Evolutionary conservation across 2,329 filamentous ascomycete species (phyloP), one percentile per base, ranked within the genome.

Genomic region (Ceratocystis diversiconidia): DNA sequence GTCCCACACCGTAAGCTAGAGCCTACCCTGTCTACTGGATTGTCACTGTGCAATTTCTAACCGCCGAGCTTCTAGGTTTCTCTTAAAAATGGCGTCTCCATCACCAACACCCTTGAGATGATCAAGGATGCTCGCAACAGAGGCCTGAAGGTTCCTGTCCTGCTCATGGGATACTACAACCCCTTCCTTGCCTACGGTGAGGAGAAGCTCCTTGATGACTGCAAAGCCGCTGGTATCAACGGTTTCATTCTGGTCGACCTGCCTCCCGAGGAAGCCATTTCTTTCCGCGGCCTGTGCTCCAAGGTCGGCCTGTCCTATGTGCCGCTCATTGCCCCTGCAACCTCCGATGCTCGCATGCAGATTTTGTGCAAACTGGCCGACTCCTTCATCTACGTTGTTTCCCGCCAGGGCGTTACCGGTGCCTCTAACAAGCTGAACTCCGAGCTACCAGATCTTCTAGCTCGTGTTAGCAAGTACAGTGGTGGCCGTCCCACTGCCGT

Each of bases 131-230:
- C 92, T 60, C 83, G 94, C 72, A 81, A 82, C 70, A 82, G 82
- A 68, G 94, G 94, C 52, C 79, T 97, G 65, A 86, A 82, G 72
- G 85, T 87, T 0, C 94, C 94, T 0, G 84, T 99, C 52, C 78
- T 99, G 73, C 83, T 99, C 70, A 99, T 99, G 94, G 94, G 94
- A 72, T 99, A 99, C 82, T 99, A 96, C 79, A 99, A 99, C 79
- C 94, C 94, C 0, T 81, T 97, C 68, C 80, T 97, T 68, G 90
- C 88, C 72, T 99, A 97, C 74, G 94, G 94, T 64, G 94, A 99
- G 78, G 91, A 96, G 77, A 83, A 82, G 68, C 85, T 97, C 75
- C 79, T 99, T 65, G 82, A 85, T 71, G 92, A 97, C 75, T 90
- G 90, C 75, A 87, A 87, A 73, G 84, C 85, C 65, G 88, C 90